These are phyloP conservation scores for Phyllostachys edulis DNA, from an alignment of 176 grass and related monocot species.

Conservation along the genomic window DNA sequence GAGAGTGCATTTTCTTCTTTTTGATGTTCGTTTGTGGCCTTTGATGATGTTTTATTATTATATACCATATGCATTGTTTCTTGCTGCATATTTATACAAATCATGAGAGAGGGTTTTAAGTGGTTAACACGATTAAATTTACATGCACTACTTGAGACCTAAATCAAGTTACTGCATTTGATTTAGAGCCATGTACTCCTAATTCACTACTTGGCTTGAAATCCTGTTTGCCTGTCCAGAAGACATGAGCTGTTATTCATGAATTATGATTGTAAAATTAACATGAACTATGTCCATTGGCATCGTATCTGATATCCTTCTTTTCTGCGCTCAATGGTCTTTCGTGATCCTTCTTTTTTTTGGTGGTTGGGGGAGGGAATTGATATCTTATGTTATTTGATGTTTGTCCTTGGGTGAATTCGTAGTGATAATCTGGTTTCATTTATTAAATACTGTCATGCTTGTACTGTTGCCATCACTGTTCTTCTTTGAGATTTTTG, in stretches of 20 bases:
- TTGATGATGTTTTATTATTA: constrained; percentile 11
- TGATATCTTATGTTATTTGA: neutral
- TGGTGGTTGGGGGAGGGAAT: neutral
- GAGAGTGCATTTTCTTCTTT: constrained; percentile 6
- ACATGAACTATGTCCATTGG: neutral
- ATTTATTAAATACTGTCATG: neutral
- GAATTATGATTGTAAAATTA: constrained; percentile 3
- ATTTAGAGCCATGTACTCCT: neutral
- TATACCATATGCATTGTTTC: neutral
- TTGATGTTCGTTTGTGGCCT: neutral
- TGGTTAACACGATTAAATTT: neutral
- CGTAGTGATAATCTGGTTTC: neutral
- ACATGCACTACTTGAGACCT: neutral
- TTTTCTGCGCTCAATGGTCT: neutral
- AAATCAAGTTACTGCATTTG: neutral
- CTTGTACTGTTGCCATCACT: neutral
- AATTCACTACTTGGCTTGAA: neutral
- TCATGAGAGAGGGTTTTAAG: too few species aligned
- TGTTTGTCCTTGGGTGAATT: constrained; percentile 16
- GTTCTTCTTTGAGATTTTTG: neutral
- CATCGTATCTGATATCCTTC: neutral
- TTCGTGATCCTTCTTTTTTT: neutral
- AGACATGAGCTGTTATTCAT: neutral
- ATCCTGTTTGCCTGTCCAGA: neutral
- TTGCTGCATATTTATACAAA: neutral